phyloP scores from a whole-genome alignment of 2,329 filamentous ascomycete genomes.

The Pestalotiopsis sp. region DNA sequence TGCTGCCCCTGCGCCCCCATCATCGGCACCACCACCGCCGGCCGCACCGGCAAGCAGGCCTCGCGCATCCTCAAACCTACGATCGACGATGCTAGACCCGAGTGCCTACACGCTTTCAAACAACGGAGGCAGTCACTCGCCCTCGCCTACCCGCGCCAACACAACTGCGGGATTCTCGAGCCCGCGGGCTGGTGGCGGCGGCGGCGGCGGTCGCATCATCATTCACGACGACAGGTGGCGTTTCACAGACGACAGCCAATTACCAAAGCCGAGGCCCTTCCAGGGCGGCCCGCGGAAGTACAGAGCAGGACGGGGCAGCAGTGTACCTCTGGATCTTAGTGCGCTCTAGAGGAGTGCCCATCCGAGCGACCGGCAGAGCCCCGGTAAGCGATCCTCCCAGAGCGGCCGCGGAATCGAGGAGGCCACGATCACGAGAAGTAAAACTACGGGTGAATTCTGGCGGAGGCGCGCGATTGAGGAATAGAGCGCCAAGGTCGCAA shows the following conservation, averaged over 20 bases:
- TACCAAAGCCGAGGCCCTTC: constrained; percentile 87
- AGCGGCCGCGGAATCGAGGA: neutral
- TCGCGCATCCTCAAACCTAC: constrained; percentile 49
- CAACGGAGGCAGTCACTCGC: constrained; percentile 53
- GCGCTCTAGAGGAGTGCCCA: constrained; percentile 43
- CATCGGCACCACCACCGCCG: constrained; percentile 32
- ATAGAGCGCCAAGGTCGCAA: constrained; percentile 5
- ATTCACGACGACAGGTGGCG: constrained; percentile 84
- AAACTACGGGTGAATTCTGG: neutral
- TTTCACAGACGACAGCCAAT: constrained; percentile 78
- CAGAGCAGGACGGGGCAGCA: constrained; percentile 88
- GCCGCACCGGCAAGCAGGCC: constrained; percentile 38
- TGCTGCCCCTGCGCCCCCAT: constrained; percentile 45
- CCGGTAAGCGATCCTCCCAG: neutral
- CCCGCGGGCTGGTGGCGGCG: constrained; percentile 21
- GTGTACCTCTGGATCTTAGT: constrained; percentile 84
- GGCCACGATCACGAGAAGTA: neutral
- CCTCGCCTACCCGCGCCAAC: constrained; percentile 44
- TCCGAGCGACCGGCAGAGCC: constrained; percentile 15
- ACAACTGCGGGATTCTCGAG: constrained; percentile 39
- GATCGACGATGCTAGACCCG: constrained; percentile 70
- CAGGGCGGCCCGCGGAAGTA: constrained; percentile 76
- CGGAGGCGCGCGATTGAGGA: neutral
- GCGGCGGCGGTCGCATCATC: constrained; percentile 45
- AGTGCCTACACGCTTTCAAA: constrained; percentile 73